Conservation (phyloP, 2,329 filamentous ascomycete species). For the Pyricularia grisea region DNA sequence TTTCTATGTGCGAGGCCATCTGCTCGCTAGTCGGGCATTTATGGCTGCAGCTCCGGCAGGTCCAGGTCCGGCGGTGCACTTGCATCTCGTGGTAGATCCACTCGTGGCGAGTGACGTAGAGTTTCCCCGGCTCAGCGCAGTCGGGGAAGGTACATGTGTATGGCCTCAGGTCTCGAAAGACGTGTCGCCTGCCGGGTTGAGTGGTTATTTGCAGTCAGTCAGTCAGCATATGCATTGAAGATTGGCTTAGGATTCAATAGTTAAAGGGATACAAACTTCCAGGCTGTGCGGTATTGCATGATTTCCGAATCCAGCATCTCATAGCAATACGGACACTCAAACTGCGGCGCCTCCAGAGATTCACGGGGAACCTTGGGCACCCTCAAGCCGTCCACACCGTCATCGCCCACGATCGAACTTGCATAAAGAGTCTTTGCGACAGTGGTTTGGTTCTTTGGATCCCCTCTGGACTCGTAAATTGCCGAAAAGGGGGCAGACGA, state of each 20-base stretch:
- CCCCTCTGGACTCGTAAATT: neutral
- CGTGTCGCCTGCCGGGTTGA: constrained; percentile 9
- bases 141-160: constrained; percentile 17
- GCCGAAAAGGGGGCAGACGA: neutral
- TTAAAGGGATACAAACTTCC: constrained; percentile 4
- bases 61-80: constrained; percentile 13
- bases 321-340: constrained; percentile 4
- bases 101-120: constrained; percentile 13
- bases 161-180: constrained; percentile 16
- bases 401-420: neutral
- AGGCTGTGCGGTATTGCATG: constrained; percentile 4
- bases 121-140: constrained; percentile 11
- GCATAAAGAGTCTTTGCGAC: neutral
- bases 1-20: neutral
- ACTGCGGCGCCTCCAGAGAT: neutral
- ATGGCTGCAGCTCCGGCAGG: neutral
- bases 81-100: constrained; percentile 16
- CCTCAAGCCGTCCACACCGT: neutral
- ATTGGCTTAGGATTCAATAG: neutral
- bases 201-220: neutral
- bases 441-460: neutral
- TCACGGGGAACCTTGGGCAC: neutral
- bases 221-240: too few relatives aligned
- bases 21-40: neutral
- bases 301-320: neutral